Evolutionary conservation across 495 filamentous ascomycete genomes (phyloP), one percentile per base, ranked within the genome.

Genomic region (Parachaetomium inaequale): DNA sequence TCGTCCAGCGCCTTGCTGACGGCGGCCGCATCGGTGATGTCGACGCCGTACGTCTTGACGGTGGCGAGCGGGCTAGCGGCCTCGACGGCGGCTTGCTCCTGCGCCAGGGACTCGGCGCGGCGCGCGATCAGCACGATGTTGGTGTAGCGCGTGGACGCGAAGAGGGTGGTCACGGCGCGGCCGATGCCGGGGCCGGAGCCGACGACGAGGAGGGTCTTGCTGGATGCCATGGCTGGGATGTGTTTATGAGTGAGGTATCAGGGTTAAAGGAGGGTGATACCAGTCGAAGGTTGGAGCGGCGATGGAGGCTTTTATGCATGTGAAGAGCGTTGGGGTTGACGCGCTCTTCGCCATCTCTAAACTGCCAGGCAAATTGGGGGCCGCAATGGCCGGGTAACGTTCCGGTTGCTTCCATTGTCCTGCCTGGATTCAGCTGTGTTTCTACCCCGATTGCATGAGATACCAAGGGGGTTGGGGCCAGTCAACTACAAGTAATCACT

Each of bases 151-250:
- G 74, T 68, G 15, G 65, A 53, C 29, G 76, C 72, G 64, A 79
- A 80, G 23, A 70, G 59, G 0, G 67, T 34, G n/a, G 75, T 64
- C 4, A 72, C 66, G 38, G 71, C 58, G 47, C 69, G 65, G 34
- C 76, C 76, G 51, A 80, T 77, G 38, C 78, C 76, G 3, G 76
- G 74, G 10, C 76, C 78, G 17, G 73, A 69, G 58, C 78, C 78
- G 59, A 80, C 68, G 32, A 79, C 63, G 19, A 76, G 54, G 36
- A 76, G 56, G 26, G 67, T 64, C 17, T 49, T 66, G 28, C 45
- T 29, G 4, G 54, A 51, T 0, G 45, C 10, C 55, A 59, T 64
- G 40, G 25, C 55, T 19, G 58, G 12, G 2, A 32, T 42, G 4
- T 31, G 36, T 15, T 32, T 10, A 23, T 28, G 26, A 6, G 7